Conservation (phyloP, 495 filamentous ascomycete genomes). For the Coniosporium apollinis region DNA sequence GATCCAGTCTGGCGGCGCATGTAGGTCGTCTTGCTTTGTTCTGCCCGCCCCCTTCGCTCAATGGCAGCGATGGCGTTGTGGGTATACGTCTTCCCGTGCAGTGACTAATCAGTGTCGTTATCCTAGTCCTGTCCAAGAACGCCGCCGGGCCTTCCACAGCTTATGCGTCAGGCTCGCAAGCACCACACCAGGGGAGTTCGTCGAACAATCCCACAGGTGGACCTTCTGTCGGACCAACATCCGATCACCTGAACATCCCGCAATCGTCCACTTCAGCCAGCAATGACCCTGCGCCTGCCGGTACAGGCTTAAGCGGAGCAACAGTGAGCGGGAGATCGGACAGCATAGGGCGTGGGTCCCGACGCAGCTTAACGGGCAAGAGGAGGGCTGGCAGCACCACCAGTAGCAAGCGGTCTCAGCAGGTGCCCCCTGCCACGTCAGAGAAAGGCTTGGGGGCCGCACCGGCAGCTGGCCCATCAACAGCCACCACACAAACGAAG, state of each 20-base stretch:
- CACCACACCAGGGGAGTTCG: too few species aligned
- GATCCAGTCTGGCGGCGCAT: constrained; percentile 9
- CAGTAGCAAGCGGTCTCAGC: constrained; percentile 40
- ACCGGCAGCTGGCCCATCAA: constrained; percentile 14
- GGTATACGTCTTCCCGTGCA: too few species aligned
- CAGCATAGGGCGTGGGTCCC: constrained; percentile 46
- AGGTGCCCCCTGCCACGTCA: constrained; percentile 19
- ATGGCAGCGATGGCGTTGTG: too few species aligned
- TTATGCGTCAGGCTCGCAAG: background rate
- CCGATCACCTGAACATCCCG: constrained; percentile 14
- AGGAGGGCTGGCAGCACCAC: constrained; percentile 52
- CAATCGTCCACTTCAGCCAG: constrained; percentile 10
- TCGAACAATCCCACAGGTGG: too few species aligned
- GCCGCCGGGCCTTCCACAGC: background rate
- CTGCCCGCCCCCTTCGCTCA: too few species aligned
- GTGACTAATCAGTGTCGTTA: too few species aligned
- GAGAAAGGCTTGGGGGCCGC: constrained; percentile 25
- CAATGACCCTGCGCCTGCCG: constrained; percentile 9
- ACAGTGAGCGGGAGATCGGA: constrained; percentile 43
- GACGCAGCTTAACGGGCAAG: constrained; percentile 50
- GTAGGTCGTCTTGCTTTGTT: constrained; percentile 5
- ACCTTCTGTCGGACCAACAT: background rate
- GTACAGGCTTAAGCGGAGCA: constrained; percentile 47
- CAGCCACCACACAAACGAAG: constrained; percentile 26
- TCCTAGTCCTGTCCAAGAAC: background rate